Percentiles rank a stretch among this genome's conserved stretches.
Evolutionary conservation across 2,329 filamentous ascomycete genomes (phyloP).

Genomic region (Lithohypha guttulata): DNA sequence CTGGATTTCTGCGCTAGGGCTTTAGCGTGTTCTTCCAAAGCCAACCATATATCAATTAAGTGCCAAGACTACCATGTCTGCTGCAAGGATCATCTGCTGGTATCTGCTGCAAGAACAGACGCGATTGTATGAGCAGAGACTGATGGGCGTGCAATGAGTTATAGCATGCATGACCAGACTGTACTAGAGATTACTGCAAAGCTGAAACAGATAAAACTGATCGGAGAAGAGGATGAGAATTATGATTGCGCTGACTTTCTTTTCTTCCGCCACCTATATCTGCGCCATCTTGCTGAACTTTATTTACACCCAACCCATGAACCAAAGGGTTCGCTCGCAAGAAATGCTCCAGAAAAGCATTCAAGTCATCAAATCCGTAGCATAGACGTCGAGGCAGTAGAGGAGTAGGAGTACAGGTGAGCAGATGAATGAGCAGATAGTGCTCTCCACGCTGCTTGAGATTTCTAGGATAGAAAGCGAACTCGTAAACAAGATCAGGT

Average conservation of each 20-base stretch:
- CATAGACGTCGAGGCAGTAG: not conserved
- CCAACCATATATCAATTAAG: slow-evolving; percentile 15
- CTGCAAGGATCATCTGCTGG: slow-evolving; percentile 15
- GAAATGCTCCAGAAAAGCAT: slow-evolving; percentile 4
- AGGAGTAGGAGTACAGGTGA: slow-evolving; percentile 9
- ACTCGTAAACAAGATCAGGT: no score
- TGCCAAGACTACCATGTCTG: slow-evolving; percentile 14
- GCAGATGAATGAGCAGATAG: slow-evolving; percentile 8
- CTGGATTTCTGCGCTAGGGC: not conserved
- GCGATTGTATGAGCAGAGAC: no score
- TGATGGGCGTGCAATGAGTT: no score
- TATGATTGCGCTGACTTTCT: slow-evolving; percentile 1
- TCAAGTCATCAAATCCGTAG: slow-evolving; percentile 5
- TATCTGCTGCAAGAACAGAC: no score
- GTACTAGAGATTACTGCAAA: no score
- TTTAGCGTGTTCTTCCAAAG: slow-evolving; percentile 12
- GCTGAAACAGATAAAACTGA: no score
- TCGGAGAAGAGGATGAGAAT: slow-evolving; percentile 7
- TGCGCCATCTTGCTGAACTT: slow-evolving; percentile 1
- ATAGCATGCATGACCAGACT: no score
- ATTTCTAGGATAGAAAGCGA: no score
- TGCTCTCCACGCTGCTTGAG: no score
- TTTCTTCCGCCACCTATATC: slow-evolving; percentile 2
- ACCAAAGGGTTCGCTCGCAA: slow-evolving; percentile 6
- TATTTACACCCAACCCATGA: slow-evolving; percentile 7